These are phyloP conservation scores for Kodamaea neixiangensis DNA, from an alignment of 805 yeast species.

Conservation along the genomic window DNA sequence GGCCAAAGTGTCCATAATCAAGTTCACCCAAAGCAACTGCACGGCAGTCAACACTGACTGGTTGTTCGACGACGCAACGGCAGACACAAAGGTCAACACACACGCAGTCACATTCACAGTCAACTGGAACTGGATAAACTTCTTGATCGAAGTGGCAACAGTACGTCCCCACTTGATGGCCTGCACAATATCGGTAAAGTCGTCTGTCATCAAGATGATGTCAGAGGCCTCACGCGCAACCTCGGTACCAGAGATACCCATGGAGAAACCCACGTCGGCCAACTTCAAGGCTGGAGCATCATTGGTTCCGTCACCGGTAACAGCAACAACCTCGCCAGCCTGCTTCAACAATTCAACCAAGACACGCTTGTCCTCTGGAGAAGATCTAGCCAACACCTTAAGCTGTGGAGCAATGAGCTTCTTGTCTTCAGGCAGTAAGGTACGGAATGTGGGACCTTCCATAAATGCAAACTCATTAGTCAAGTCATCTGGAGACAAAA, in stretches of 20 bases:
- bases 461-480: constrained; percentile 62
- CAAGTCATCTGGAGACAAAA: constrained; percentile 54
- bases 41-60: constrained; percentile 93
- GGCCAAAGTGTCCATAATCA: constrained; percentile 97
- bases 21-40: constrained; percentile 94
- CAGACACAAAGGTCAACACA: constrained; percentile 86
- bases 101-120: constrained; percentile 98
- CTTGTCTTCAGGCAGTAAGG: constrained; percentile 59
- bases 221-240: constrained; percentile 98
- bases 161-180: constrained; percentile 99
- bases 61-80: constrained; percentile 80
- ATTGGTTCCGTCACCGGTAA: constrained; percentile 98
- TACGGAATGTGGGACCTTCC: constrained; percentile 93
- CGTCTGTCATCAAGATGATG: constrained; percentile 90
- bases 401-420: constrained; percentile 65
- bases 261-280: constrained; percentile 97
- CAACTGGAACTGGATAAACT: constrained; percentile 93
- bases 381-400: constrained; percentile 87
- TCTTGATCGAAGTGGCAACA: constrained; percentile 90
- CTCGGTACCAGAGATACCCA: constrained; percentile 99
- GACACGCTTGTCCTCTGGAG: constrained; percentile 92
- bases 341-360: constrained; percentile 78
- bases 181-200: constrained; percentile 89
- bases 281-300: constrained; percentile 97
- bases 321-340: constrained; percentile 94